Evolutionary conservation across 371 early-diverging fungal species (phyloP).

Genomic region (Mortierella sp.): DNA sequence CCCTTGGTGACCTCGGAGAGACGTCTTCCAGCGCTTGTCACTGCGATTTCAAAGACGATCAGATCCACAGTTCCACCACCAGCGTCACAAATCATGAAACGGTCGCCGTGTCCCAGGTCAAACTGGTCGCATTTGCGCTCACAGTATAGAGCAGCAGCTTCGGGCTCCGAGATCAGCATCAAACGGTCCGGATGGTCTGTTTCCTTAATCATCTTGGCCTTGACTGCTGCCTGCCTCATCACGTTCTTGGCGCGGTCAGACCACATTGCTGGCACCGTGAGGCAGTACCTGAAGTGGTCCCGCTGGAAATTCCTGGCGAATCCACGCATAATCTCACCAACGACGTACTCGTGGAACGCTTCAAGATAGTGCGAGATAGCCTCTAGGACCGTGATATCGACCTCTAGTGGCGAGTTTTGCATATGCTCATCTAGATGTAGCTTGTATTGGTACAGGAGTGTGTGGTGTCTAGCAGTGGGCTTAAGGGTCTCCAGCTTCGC

Average conservation of each 20-base stretch:
- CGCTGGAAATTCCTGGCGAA: slow-evolving; percentile 61
- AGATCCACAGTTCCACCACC: slow-evolving; percentile 74
- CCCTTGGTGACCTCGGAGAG: slow-evolving; percentile 69
- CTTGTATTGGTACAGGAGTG: slow-evolving; percentile 64
- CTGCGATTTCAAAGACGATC: slow-evolving; percentile 59
- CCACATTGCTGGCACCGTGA: slow-evolving; percentile 68
- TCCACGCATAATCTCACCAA: slow-evolving; percentile 58
- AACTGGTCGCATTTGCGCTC: slow-evolving; percentile 65
- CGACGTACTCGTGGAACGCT: slow-evolving; percentile 61
- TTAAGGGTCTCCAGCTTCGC: slow-evolving; percentile 65
- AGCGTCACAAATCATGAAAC: slow-evolving; percentile 67
- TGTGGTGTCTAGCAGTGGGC: slow-evolving; percentile 53
- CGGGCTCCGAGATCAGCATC: slow-evolving; percentile 64
- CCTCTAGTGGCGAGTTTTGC: slow-evolving; percentile 55
- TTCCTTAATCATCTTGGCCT: slow-evolving; percentile 57
- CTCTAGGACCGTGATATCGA: slow-evolving; percentile 58
- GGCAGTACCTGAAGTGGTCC: slow-evolving; percentile 60
- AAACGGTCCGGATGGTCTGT: slow-evolving; percentile 60
- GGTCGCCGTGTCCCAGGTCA: slow-evolving; percentile 58
- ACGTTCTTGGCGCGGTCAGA: slow-evolving; percentile 62
- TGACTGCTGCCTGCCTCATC: slow-evolving; percentile 63
- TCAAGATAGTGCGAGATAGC: slow-evolving; percentile 61
- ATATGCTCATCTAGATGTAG: slow-evolving; percentile 64
- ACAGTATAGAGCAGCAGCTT: slow-evolving; percentile 66
- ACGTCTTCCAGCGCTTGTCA: slow-evolving; percentile 47